Base-by-base conservation (phyloP, 1,139 yeast genomes). In the Magnusiomyces ingens region DNA sequence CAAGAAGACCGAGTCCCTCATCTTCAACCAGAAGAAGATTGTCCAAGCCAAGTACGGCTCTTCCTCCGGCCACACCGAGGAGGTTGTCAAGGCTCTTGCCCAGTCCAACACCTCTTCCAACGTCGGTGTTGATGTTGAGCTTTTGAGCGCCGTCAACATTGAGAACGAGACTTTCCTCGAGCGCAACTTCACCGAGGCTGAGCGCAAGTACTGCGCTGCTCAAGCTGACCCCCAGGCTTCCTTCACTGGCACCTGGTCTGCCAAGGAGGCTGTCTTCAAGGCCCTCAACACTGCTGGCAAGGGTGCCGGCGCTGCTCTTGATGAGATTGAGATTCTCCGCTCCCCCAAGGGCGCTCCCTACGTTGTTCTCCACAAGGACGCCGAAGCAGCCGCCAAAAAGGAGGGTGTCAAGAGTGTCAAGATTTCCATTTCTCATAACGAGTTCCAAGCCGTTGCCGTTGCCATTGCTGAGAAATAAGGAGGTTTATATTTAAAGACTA, bases 211-310 rank as follows among this genome's bases (percentile, higher is more conserved):
- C 77, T 91, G 98, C 71, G 48, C 52, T 48, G 68, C 72, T 55
- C 67, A 75, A 51, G 81, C 96, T 45, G 78, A 78, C 62, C 87
- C 95, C 54, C 88, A 82, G 68, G 90, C 98, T 19, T 89, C 97
- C 6, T 93, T 79, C 72, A 91, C 99, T 40, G 99, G 99, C 53
- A 86, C 95, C 50, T 93, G 99, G 99, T 88, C 96, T 46, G 99
- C 99, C 52, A 93, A 93, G 75, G 99, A 93, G 75, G 99, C 99
- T 42, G 97, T 90, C 45, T 93, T 93, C 82, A 93, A 93, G 77
- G 88, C 96, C 19, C 78, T 93, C 65, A 93, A 95, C 58, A 95
- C 89, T 59, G 79, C 81, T 66, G 84, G 95, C 47, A 80, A 84
- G 70, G 99, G 99, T 58, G 97, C 91, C 18, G 99, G 98, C 59